Conservation (phyloP, 495 filamentous ascomycete genomes). For the Geoglossum glabrum region DNA sequence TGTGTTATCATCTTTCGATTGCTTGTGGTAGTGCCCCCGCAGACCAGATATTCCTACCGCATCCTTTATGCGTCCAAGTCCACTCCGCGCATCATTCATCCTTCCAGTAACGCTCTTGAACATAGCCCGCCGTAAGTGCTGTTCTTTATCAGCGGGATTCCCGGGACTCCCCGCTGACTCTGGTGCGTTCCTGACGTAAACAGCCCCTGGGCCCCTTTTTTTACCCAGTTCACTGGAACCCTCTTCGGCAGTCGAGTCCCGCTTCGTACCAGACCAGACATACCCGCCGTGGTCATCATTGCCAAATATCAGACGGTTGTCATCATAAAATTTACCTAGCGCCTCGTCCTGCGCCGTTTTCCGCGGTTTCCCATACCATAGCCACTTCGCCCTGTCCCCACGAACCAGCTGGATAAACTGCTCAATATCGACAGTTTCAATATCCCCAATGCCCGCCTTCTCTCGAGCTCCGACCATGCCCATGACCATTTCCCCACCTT, state of each 20-base stretch:
- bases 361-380: conserved; percentile 78
- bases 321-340: conserved; percentile 26
- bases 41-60: conserved; percentile 43
- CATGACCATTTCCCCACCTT: conserved; percentile 82
- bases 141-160: conserved; percentile 40
- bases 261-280: conserved; percentile 38
- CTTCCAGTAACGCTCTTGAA: conserved; percentile 63
- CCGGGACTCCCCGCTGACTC: conserved; percentile 13
- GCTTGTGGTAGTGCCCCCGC: conserved; percentile 27
- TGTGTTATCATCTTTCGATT: conserved; percentile 19
- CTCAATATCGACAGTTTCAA: conserved; percentile 81
- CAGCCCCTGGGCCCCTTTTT: conserved; percentile 1
- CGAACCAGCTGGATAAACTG: conserved; percentile 54
- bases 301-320: conserved; percentile 40
- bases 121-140: conserved; percentile 40
- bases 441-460: conserved; percentile 72
- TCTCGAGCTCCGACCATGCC: conserved; percentile 79
- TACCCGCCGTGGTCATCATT: conserved; percentile 46
- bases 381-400: conserved; percentile 71
- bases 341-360: conserved; percentile 34
- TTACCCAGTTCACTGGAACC: neutral
- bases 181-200: conserved; percentile 15
- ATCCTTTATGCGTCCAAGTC: conserved; percentile 66
- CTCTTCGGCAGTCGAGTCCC: conserved; percentile 15
- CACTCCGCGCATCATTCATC: conserved; percentile 66